Evolutionary conservation across 805 yeast genomes (phyloP).

Genomic region (Sugiyamaella chiloensis): DNA sequence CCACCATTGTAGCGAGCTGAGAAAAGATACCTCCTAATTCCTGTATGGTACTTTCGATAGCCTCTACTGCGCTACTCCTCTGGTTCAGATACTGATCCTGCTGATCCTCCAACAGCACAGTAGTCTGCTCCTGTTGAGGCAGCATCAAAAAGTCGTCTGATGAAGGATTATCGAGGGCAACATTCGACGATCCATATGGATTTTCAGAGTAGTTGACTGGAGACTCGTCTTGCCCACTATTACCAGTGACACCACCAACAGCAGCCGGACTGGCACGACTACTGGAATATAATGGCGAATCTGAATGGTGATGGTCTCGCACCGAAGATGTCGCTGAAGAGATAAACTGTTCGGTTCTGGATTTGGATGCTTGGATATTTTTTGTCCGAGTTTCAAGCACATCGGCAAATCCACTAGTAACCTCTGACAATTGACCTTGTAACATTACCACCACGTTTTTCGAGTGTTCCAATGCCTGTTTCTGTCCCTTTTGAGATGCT

Average conservation of each 20-base stretch:
- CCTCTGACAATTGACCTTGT: slow-evolving; percentile 86
- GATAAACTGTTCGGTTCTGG: slow-evolving; percentile 80
- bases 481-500: slow-evolving; percentile 40
- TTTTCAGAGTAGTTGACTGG: slow-evolving; percentile 18
- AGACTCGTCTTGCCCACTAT: no score
- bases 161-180: neutral
- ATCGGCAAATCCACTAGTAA: slow-evolving; percentile 84
- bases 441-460: slow-evolving; percentile 83
- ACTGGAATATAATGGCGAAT: slow-evolving; percentile 35
- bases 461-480: slow-evolving; percentile 70
- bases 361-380: slow-evolving; percentile 73
- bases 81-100: slow-evolving; percentile 71
- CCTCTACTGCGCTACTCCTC: slow-evolving; percentile 86
- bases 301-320: slow-evolving; percentile 21
- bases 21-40: slow-evolving; percentile 94
- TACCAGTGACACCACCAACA: no score
- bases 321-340: slow-evolving; percentile 40
- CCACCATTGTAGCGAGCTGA: slow-evolving; percentile 95
- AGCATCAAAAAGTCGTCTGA: slow-evolving; percentile 54
- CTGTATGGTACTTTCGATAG: slow-evolving; percentile 94
- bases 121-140: slow-evolving; percentile 82
- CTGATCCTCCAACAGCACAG: slow-evolving; percentile 82
- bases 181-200: slow-evolving; percentile 23
- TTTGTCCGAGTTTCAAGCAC: slow-evolving; percentile 87
- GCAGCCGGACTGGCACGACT: slow-evolving; percentile 20